Evolutionary conservation across 257 asterid species (phyloP).

Genomic region (Plantago ovata): DNA sequence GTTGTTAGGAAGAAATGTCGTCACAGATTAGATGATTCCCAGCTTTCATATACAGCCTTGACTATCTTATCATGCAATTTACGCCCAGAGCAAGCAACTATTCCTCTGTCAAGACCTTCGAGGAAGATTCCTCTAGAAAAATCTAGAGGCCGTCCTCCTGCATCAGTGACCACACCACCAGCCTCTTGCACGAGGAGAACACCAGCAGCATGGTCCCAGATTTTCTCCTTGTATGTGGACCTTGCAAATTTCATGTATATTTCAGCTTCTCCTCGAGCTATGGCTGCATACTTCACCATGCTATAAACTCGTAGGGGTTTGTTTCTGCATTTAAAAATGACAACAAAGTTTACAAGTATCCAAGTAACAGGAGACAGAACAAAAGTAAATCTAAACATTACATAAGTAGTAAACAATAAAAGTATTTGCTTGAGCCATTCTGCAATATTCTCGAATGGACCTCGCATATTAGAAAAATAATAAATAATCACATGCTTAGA

Average conservation of each 20-base stretch:
- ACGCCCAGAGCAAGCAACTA: conserved; percentile 70
- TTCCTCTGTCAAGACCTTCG: conserved; percentile 84
- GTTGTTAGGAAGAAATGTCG: conserved; percentile 2
- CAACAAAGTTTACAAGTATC: no score
- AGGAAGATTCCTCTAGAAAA: conserved; percentile 68
- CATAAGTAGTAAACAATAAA: no score
- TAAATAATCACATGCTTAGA: no score
- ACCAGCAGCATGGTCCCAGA: conserved; percentile 96
- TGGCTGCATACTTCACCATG: conserved; percentile 84
- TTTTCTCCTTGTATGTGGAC: conserved; percentile 80
- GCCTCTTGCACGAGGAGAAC: conserved; percentile 73
- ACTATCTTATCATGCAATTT: conserved; percentile 63
- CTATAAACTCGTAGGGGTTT: conserved; percentile 67
- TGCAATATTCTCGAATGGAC: no score
- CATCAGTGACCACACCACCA: conserved; percentile 86
- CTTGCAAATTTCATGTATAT: conserved; percentile 77
- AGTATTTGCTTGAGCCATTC: no score
- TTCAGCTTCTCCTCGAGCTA: conserved; percentile 87
- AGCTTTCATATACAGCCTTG: conserved; percentile 75
- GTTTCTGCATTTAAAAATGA: conserved; percentile 39
- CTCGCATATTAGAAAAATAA: no score
- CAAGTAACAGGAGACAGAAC: no score
- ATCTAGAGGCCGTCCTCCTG: conserved; percentile 64
- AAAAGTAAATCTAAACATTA: no score
- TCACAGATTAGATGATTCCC: conserved; percentile 76